Percentiles rank a stretch among this genome's conserved stretches.
phyloP scores from a whole-genome alignment of 2,329 filamentous ascomycete genomes.

The Aureobasidium musti region DNA sequence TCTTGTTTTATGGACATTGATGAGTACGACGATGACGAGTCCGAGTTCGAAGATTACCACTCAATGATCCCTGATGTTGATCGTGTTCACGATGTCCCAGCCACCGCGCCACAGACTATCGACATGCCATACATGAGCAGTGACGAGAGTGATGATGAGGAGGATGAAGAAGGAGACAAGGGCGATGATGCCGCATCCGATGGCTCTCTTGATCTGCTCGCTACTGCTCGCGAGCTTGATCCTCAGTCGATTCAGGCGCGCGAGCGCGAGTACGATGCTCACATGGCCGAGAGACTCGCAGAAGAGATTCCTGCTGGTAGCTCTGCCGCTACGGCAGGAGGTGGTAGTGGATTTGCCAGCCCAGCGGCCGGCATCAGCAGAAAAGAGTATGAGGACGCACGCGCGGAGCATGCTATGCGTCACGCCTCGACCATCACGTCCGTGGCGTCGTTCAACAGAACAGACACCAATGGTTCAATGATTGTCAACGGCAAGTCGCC shows the following conservation, averaged over 20 bases:
- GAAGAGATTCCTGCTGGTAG: constrained; percentile 54
- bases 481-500: constrained; percentile 28
- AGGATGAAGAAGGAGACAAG: constrained; percentile 32
- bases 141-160: constrained; percentile 35
- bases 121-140: constrained; percentile 36
- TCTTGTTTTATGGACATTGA: constrained; percentile 47
- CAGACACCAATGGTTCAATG: constrained; percentile 29
- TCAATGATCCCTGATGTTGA: constrained; percentile 33
- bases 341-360: constrained; percentile 52
- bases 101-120: constrained; percentile 41
- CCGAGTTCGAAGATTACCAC: constrained; percentile 40
- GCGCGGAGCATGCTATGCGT: not conserved
- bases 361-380: constrained; percentile 36
- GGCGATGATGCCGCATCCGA: constrained; percentile 42
- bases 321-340: constrained; percentile 52
- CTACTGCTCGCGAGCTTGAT: constrained; percentile 48
- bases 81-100: constrained; percentile 34
- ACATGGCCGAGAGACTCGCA: constrained; percentile 51
- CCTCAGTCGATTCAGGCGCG: constrained; percentile 45
- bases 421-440: constrained; percentile 14
- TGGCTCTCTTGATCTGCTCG: constrained; percentile 49
- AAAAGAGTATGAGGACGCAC: constrained; percentile 18
- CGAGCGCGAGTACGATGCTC: constrained; percentile 52
- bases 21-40: constrained; percentile 42
- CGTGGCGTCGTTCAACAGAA: constrained; percentile 12